These are phyloP conservation scores for Citeromyces siamensis DNA, from an alignment of 1,139 yeast species.

Conservation along the genomic window DNA sequence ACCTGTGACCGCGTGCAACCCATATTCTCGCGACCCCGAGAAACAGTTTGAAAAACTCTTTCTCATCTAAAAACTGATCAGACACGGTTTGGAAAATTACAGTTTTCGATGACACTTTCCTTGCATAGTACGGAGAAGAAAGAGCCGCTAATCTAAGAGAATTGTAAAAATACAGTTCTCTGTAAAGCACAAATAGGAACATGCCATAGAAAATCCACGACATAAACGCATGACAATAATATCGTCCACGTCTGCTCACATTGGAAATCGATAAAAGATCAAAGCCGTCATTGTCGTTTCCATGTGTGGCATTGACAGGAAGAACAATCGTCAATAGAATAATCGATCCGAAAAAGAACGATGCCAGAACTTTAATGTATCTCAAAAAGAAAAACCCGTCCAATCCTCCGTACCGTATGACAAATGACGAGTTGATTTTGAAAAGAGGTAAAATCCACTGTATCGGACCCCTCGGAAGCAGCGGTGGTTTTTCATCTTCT, in stretches of 20 bases:
- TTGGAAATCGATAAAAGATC: slow-evolving; percentile 52
- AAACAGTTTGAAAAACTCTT: slow-evolving; percentile 38
- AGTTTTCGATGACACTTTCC: slow-evolving; percentile 53
- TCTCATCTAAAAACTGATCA: slow-evolving; percentile 32
- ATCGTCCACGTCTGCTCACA: slow-evolving; percentile 45
- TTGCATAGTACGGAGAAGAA: slow-evolving; percentile 62
- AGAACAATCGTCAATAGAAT: slow-evolving; percentile 66
- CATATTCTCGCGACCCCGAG: slow-evolving; percentile 50
- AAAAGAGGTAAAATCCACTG: slow-evolving; percentile 43
- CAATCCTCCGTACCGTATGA: slow-evolving; percentile 70
- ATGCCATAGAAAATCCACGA: slow-evolving; percentile 58
- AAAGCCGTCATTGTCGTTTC: slow-evolving; percentile 37
- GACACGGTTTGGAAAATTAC: slow-evolving; percentile 55
- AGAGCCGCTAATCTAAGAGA: slow-evolving; percentile 56
- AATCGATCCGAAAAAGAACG: slow-evolving; percentile 36
- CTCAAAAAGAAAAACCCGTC: slow-evolving; percentile 87
- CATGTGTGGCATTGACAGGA: slow-evolving; percentile 83
- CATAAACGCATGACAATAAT: slow-evolving; percentile 59
- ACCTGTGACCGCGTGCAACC: slow-evolving; percentile 49
- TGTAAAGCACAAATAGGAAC: slow-evolving; percentile 48
- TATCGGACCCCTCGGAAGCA: slow-evolving; percentile 40
- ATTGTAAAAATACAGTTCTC: slow-evolving; percentile 57
- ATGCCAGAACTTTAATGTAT: slow-evolving; percentile 51
- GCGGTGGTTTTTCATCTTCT: slow-evolving; percentile 34
- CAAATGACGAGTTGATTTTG: slow-evolving; percentile 47